Base-by-base conservation (phyloP, 2,329 filamentous ascomycete species). In the Penicillium capsulatum region DNA sequence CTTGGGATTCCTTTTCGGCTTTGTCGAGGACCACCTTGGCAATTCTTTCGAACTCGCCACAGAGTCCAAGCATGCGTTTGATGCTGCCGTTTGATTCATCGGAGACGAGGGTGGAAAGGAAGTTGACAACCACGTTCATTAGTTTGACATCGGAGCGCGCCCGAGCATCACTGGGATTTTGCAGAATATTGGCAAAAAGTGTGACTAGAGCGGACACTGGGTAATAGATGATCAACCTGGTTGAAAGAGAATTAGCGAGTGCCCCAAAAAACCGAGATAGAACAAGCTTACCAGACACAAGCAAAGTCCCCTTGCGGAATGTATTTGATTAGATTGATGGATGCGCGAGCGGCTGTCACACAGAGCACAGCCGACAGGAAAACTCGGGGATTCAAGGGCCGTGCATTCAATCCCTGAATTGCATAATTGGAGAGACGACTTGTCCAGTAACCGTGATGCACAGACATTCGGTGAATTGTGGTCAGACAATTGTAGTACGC, bases 371-470 rank as follows among this genome's bases (percentile, higher is more conserved):
- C 90, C 2, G 90, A 96, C 33, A 90, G 89, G 67, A 96, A 98
- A 7, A 98, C 86, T 52, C 92, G 76, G 0, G 92, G 92, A 59
- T 97, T 98, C 38, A 98, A 68, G 1, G 92, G 90, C 48, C 85
- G 78, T 0, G 90, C 84, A 63, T 97, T 97, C 29, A 96, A 73
- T 1, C 92, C 92, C 63, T 95, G 87, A 40, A 97, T 92, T 11
- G 92, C 92, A 59, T 89, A 97, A 57, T 97, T 91, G 26, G 90
- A 94, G 28, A 98, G 69, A 26, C 92, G 80, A 58, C 87, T 96
- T 1, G 91, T 97, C 92, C 92, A 98, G 68, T 95, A 96, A 10
- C 92, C 92, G 60, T 96, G 90, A 56, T 97, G 92, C 19, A 97
- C 86, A 29, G 88, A 94, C 92, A 97, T 98, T 36, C 92, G 86